Evolutionary conservation across 2,329 filamentous ascomycete species (phyloP).

Genomic region (Cytospora chrysosperma): DNA sequence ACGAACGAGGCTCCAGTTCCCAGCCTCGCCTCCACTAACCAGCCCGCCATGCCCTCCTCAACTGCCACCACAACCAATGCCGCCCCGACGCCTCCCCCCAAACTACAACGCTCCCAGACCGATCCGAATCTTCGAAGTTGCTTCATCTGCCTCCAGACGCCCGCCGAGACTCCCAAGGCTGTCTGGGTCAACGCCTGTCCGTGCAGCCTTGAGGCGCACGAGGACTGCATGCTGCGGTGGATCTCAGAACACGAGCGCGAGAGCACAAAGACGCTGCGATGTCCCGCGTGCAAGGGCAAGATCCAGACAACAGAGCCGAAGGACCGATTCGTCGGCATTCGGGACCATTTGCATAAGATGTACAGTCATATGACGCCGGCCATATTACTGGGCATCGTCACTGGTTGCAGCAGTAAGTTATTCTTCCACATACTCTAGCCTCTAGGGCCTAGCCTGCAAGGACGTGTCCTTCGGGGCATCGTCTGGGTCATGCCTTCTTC

Average conservation of each 20-base stretch:
- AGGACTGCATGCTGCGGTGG: constrained; percentile 87
- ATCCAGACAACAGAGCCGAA: constrained; percentile 75
- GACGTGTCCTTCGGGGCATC: constrained; percentile 9
- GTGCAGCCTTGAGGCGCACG: constrained; percentile 87
- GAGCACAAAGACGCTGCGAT: constrained; percentile 66
- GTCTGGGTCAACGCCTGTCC: constrained; percentile 86
- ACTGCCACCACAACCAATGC: constrained; percentile 1
- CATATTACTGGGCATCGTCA: constrained; percentile 62
- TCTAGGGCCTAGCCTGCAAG: neutral
- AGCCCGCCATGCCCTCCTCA: constrained; percentile 1
- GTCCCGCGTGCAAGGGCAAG: constrained; percentile 84
- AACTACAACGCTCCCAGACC: constrained; percentile 19
- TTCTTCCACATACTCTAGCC: neutral
- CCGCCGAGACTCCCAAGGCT: constrained; percentile 47
- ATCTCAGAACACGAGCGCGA: constrained; percentile 81
- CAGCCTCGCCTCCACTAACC: neutral
- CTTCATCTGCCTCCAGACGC: constrained; percentile 63
- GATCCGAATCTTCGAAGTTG: constrained; percentile 44
- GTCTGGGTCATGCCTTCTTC: constrained; percentile 5
- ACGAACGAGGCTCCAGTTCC: constrained; percentile 5
- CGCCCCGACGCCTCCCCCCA: neutral
- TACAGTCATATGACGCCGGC: constrained; percentile 58
- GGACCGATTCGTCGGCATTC: constrained; percentile 68
- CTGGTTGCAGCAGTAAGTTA: constrained; percentile 41
- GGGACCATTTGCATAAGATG: constrained; percentile 56